Conservation (phyloP, 495 filamentous ascomycete genomes). For the Parachaetomium inaequale region DNA sequence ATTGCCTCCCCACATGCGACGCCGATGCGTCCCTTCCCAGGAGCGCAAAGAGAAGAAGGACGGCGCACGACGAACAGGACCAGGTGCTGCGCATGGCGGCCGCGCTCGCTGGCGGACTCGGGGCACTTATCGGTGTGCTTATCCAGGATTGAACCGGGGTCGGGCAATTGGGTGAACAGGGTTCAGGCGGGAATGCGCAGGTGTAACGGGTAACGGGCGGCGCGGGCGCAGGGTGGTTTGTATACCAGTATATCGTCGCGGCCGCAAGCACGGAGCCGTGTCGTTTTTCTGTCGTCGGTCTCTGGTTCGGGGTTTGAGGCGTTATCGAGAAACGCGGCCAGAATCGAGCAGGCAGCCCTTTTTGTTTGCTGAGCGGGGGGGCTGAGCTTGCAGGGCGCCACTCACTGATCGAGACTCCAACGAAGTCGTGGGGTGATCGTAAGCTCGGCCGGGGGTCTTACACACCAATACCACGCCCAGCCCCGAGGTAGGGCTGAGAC, state of each 20-base stretch:
- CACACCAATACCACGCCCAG: neutral
- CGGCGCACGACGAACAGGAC: slow-evolving; percentile 29
- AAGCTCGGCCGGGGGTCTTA: slow-evolving; percentile 2
- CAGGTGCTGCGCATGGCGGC: slow-evolving; percentile 35
- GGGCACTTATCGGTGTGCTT: slow-evolving; percentile 19
- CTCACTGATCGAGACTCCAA: neutral
- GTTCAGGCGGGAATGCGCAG: neutral
- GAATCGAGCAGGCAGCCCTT: slow-evolving; percentile 20
- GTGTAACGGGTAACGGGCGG: neutral
- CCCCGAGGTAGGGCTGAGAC: slow-evolving; percentile 15
- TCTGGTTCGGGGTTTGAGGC: neutral
- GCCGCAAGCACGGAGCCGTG: neutral
- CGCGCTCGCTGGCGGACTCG: slow-evolving; percentile 10
- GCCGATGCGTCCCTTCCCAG: slow-evolving; percentile 23
- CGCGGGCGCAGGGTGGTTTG: neutral
- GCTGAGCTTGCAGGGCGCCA: slow-evolving; percentile 12
- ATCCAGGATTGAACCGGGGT: slow-evolving; percentile 8
- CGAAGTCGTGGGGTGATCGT: neutral
- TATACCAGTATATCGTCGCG: slow-evolving; percentile 3
- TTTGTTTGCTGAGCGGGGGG: slow-evolving; percentile 17
- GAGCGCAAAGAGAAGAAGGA: slow-evolving; percentile 27
- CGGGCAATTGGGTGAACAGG: neutral
- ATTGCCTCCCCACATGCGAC: slow-evolving; percentile 21
- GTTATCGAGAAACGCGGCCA: neutral
- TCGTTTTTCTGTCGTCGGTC: slow-evolving; percentile 1